Evolutionary conservation across 768 basidiomycete genomes (phyloP).

Genomic region (Amanita rimosa): DNA sequence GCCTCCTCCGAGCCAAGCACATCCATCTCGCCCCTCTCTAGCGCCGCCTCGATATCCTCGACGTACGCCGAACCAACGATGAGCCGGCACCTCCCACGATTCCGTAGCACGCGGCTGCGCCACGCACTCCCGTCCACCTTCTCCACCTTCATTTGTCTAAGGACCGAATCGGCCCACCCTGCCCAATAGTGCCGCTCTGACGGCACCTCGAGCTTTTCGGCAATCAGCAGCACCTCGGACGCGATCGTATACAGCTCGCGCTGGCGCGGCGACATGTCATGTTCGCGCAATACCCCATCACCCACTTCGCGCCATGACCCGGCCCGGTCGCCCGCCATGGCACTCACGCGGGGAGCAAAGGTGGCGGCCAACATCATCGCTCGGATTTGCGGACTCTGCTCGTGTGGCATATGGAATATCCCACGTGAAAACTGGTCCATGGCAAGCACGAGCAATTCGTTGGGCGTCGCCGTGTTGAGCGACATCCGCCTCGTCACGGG

Average conservation of each 20-base stretch:
- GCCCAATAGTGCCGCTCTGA: constrained; percentile 46
- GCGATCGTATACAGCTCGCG: constrained; percentile 55
- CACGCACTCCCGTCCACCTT: constrained; percentile 43
- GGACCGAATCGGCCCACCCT: constrained; percentile 46
- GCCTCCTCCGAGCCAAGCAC: constrained; percentile 37
- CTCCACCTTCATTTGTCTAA: constrained; percentile 57
- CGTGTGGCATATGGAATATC: constrained; percentile 63
- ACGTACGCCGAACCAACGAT: constrained; percentile 41
- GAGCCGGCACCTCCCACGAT: constrained; percentile 45
- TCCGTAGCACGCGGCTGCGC: constrained; percentile 31
- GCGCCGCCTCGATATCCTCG: constrained; percentile 42
- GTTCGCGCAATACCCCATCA: neutral
- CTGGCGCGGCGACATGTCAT: constrained; percentile 33
- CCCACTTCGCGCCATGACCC: neutral
- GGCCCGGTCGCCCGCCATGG: too few species aligned
- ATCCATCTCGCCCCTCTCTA: constrained; percentile 30
- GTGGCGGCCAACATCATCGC: neutral
- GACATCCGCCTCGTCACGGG: constrained; percentile 39
- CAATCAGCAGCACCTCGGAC: constrained; percentile 45
- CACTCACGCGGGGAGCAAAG: too few species aligned
- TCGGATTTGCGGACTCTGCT: constrained; percentile 1
- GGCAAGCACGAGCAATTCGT: constrained; percentile 47
- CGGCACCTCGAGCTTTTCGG: constrained; percentile 39
- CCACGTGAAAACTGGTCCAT: constrained; percentile 63
- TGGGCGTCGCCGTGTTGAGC: constrained; percentile 26